Evolutionary conservation across 495 filamentous ascomycete genomes (phyloP).

Genomic region (Aspergillus ostianus): DNA sequence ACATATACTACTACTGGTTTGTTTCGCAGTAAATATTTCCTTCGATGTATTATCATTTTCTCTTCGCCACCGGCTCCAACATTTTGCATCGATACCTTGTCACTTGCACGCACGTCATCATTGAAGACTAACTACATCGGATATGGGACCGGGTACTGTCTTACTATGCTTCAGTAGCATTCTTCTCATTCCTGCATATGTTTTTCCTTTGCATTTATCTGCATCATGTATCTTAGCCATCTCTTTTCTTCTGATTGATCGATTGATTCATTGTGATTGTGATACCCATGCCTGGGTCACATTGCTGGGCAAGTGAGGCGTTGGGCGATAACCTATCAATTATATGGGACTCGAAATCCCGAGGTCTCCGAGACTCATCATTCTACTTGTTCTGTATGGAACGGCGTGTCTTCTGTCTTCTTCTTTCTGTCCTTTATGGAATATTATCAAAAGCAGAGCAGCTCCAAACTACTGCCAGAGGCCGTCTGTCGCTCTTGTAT

Average conservation of each 20-base stretch:
- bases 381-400: constrained; percentile 1
- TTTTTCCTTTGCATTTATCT: constrained; percentile 12
- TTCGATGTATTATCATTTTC: constrained; percentile 39
- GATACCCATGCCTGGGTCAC: constrained; percentile 34
- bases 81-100: constrained; percentile 18
- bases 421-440: background rate
- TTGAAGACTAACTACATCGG: background rate
- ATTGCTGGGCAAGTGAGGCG: constrained; percentile 33
- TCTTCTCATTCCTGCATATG: constrained; percentile 16
- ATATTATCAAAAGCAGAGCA: too few relatives aligned
- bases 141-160: constrained; percentile 15
- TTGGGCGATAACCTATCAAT: constrained; percentile 14
- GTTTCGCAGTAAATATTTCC: constrained; percentile 27
- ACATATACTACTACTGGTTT: constrained; percentile 30
- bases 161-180: constrained; percentile 12
- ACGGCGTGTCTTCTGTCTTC: background rate
- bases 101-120: constrained; percentile 2
- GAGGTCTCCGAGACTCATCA: background rate
- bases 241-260: constrained; percentile 10
- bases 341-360: constrained; percentile 1
- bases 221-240: constrained; percentile 14
- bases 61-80: constrained; percentile 20
- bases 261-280: constrained; percentile 21
- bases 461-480: too few relatives aligned
- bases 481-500: too few relatives aligned